Evolutionary conservation across 2,329 filamentous ascomycete genomes (phyloP).

Genomic region (Gyromitra esculenta): DNA sequence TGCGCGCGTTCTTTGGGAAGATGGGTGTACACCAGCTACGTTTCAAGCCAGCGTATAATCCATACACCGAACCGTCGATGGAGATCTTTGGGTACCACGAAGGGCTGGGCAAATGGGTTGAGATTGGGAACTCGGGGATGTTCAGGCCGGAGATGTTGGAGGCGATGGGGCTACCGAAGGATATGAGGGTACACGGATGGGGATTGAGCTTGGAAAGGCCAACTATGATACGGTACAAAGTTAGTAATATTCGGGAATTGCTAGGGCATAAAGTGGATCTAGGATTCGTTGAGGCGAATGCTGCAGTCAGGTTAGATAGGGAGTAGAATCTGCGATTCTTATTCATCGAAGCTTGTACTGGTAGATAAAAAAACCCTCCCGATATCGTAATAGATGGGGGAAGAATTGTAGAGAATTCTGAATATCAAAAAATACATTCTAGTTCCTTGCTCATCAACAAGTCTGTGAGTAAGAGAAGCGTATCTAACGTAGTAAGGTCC

Average conservation of each 20-base stretch:
- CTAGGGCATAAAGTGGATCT: slow-evolving; percentile 96
- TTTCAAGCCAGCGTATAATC: slow-evolving; percentile 98
- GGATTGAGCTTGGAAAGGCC: slow-evolving; percentile 90
- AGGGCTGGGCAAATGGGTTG: slow-evolving; percentile 88
- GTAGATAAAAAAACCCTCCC: slow-evolving; percentile 35
- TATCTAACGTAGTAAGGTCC: not conserved
- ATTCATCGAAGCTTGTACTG: slow-evolving; percentile 3
- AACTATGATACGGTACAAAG: slow-evolving; percentile 88
- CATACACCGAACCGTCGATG: slow-evolving; percentile 95
- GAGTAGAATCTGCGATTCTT: slow-evolving; percentile 63
- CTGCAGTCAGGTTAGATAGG: slow-evolving; percentile 89
- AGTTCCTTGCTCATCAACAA: not conserved
- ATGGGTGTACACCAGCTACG: slow-evolving; percentile 88
- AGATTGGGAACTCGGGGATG: slow-evolving; percentile 98
- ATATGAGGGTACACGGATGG: slow-evolving; percentile 94
- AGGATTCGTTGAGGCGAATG: slow-evolving; percentile 88
- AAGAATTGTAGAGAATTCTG: not conserved
- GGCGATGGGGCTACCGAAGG: slow-evolving; percentile 89
- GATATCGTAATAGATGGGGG: slow-evolving; percentile 41
- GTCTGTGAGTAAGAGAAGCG: not conserved
- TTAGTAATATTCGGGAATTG: slow-evolving; percentile 89
- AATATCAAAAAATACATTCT: not conserved
- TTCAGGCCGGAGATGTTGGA: slow-evolving; percentile 98
- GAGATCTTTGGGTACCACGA: slow-evolving; percentile 97
- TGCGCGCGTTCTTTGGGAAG: slow-evolving; percentile 94